Percentiles rank a stretch among this genome's conserved stretches.
Conservation (phyloP, 352 stramenopile species). For the Globisporangium heterothallicum region DNA sequence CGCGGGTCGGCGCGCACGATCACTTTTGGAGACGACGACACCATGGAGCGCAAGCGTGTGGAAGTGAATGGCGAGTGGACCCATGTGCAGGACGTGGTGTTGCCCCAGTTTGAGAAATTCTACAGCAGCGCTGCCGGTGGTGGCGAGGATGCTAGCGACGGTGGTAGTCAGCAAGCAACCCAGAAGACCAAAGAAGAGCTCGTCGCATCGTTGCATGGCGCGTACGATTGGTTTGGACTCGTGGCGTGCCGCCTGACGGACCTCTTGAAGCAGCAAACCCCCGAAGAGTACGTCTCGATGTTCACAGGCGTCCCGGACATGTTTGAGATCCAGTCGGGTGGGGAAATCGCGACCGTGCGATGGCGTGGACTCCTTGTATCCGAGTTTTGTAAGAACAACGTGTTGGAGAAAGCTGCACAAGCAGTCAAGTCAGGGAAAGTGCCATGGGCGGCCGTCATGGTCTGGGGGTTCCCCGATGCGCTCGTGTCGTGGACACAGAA, state of each 20-base stretch:
- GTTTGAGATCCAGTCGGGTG: slow-evolving; percentile 27
- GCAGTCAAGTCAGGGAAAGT: slow-evolving; percentile 38
- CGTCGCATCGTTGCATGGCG: slow-evolving; percentile 33
- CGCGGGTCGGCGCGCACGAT: slow-evolving; percentile 56
- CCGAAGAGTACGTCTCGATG: slow-evolving; percentile 76
- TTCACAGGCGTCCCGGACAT: slow-evolving; percentile 42
- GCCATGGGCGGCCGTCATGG: slow-evolving; percentile 65
- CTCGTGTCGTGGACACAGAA: slow-evolving; percentile 65
- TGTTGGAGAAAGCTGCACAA: slow-evolving; percentile 46
- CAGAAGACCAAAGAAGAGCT: slow-evolving; percentile 15
- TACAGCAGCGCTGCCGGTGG: slow-evolving; percentile 12
- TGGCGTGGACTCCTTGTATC: slow-evolving; percentile 70
- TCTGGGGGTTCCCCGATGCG: slow-evolving; percentile 76
- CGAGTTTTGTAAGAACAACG: slow-evolving; percentile 37
- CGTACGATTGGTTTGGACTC: slow-evolving; percentile 75
- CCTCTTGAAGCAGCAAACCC: slow-evolving; percentile 42
- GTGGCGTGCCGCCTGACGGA: slow-evolving; percentile 54
- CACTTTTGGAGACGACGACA: slow-evolving; percentile 65
- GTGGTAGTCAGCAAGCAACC: slow-evolving; percentile 5
- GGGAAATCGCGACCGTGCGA: slow-evolving; percentile 45
- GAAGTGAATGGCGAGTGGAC: slow-evolving; percentile 50
- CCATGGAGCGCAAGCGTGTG: slow-evolving; percentile 48
- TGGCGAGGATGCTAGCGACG: neutral
- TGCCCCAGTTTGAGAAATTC: slow-evolving; percentile 52
- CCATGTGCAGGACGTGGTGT: slow-evolving; percentile 36